A percentile compares a stretch with the other conserved stretches of the same genome.
phyloP scores from a whole-genome alignment of 306 rosid species.

The Malus sieversii region DNA sequence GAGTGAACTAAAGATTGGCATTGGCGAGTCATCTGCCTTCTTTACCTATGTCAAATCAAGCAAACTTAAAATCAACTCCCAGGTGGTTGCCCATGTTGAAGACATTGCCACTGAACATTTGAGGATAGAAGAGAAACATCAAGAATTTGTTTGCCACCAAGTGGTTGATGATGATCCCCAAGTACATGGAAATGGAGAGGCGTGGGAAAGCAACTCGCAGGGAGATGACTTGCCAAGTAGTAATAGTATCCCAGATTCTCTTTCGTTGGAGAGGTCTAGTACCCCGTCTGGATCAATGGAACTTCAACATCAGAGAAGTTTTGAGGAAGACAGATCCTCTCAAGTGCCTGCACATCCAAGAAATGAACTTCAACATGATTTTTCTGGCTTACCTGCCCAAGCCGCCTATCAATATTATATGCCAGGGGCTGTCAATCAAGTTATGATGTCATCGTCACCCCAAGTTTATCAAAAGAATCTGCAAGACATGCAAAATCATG shows the following conservation, averaged over 20 bases:
- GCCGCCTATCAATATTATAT: conserved; percentile 67
- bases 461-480: conserved; percentile 62
- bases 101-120: conserved; percentile 23
- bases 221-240: conserved; percentile 68
- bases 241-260: conserved; percentile 57
- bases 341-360: conserved; percentile 38
- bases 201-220: conserved; percentile 49
- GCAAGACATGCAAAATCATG: conserved; percentile 63
- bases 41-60: conserved; percentile 72
- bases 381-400: conserved; percentile 42
- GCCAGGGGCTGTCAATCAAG: conserved; percentile 59
- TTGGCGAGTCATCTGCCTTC: conserved; percentile 94
- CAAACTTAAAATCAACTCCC: conserved; percentile 35
- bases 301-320: conserved; percentile 39
- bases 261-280: conserved; percentile 75
- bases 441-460: conserved; percentile 61
- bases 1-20: conserved; percentile 86
- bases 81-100: conserved; percentile 34
- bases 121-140: conserved; percentile 34
- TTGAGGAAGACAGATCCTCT: conserved; percentile 38
- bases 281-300: conserved; percentile 68
- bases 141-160: conserved; percentile 29
- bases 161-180: conserved; percentile 32
- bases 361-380: conserved; percentile 44
- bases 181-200: conserved; percentile 52